phyloP scores from a whole-genome alignment of 768 basidiomycete genomes.

The Leucocoprinus leucothites region DNA sequence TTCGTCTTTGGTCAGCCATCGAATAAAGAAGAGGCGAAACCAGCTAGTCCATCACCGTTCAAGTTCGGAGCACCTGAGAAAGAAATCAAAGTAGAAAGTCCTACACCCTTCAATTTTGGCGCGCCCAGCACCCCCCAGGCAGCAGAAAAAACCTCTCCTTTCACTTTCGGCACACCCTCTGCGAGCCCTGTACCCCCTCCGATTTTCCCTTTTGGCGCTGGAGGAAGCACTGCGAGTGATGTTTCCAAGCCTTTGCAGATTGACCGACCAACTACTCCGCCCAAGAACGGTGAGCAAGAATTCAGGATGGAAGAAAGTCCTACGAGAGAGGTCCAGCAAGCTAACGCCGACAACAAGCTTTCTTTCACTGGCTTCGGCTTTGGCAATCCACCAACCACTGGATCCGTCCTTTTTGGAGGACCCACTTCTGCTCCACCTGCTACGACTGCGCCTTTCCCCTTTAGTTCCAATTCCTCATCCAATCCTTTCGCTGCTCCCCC shows the following conservation, averaged over 20 bases:
- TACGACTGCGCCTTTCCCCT: conserved; percentile 34
- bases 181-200: conserved; percentile 21
- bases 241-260: conserved; percentile 27
- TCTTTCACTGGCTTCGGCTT: conserved; percentile 49
- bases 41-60: conserved; percentile 21
- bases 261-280: conserved; percentile 61
- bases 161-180: conserved; percentile 40
- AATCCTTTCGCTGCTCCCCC: conserved; percentile 42
- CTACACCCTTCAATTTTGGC: conserved; percentile 44
- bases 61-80: conserved; percentile 20
- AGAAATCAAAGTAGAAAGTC: conserved; percentile 15
- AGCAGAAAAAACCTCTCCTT: conserved; percentile 26
- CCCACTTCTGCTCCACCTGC: conserved; percentile 19
- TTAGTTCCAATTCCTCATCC: conserved; percentile 33
- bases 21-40: conserved; percentile 11
- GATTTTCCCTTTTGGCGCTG: conserved; percentile 49
- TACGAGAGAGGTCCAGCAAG: conserved; percentile 55
- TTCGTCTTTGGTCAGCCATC: conserved; percentile 22
- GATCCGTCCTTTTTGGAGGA: conserved; percentile 28
- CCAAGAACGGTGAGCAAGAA: conserved; percentile 60
- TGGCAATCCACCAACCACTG: conserved; percentile 23
- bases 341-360: conserved; percentile 38
- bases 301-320: conserved; percentile 84
- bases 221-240: conserved; percentile 41
- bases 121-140: conserved; percentile 32